Percentiles rank a stretch among this genome's conserved stretches.
Conservation (phyloP, 345 rosid genomes). For the Trapa incisa region DNA sequence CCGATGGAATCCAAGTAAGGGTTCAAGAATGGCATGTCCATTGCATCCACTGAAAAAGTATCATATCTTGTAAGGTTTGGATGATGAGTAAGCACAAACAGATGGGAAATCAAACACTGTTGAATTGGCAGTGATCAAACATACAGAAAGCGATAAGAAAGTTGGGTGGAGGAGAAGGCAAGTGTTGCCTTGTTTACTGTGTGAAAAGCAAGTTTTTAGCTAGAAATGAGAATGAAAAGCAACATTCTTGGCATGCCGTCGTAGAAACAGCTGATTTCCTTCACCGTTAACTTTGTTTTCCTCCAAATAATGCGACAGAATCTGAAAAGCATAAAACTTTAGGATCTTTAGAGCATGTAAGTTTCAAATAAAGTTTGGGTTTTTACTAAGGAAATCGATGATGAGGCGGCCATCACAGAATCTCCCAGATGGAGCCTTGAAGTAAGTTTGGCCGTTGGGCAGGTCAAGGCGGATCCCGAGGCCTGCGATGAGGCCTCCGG, state of each 20-base stretch:
- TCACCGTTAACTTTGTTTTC: not conserved
- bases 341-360: not conserved
- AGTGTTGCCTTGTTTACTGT: not conserved
- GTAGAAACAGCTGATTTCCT: not conserved
- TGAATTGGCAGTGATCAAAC: too few species aligned
- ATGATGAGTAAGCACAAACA: too few species aligned
- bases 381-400: slow-evolving; percentile 43
- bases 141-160: too few species aligned
- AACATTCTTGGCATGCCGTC: not conserved
- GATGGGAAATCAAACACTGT: too few species aligned
- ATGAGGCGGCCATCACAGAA: slow-evolving; percentile 80
- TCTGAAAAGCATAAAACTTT: not conserved
- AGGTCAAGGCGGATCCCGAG: slow-evolving; percentile 53
- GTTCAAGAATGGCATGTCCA: too few species aligned
- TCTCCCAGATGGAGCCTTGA: slow-evolving; percentile 58
- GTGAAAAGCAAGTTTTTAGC: not conserved
- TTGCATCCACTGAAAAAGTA: too few species aligned
- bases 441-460: slow-evolving; percentile 62
- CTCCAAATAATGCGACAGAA: not conserved
- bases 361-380: not conserved
- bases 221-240: not conserved
- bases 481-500: slow-evolving; percentile 58
- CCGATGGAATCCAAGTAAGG: slow-evolving; percentile 60
- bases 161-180: too few species aligned
- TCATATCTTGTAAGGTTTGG: too few species aligned